Evolutionary conservation across 2,329 filamentous ascomycete species (phyloP).

Genomic region (Aspergillus tamarii): DNA sequence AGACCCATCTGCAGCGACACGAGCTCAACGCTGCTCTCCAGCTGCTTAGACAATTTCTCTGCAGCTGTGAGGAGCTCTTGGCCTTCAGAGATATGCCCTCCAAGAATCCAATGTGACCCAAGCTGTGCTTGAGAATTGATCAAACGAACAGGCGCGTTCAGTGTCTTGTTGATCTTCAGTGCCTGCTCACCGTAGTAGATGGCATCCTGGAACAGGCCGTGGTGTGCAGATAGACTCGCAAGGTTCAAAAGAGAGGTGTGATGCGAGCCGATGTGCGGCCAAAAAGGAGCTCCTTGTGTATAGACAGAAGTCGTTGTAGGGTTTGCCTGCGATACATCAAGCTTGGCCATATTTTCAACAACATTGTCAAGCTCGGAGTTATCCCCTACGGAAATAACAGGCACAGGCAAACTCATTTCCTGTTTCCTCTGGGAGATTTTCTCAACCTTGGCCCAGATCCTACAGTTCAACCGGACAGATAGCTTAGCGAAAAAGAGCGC

Average conservation of each 20-base stretch:
- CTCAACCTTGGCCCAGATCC: constrained; percentile 57
- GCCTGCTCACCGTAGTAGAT: constrained; percentile 86
- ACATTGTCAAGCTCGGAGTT: constrained; percentile 40
- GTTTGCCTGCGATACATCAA: constrained; percentile 41
- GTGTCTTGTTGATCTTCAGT: constrained; percentile 71
- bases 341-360: constrained; percentile 42
- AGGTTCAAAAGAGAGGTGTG: constrained; percentile 73
- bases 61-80: constrained; percentile 63
- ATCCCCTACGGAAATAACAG: constrained; percentile 15
- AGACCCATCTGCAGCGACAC: constrained; percentile 52
- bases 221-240: constrained; percentile 76
- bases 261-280: constrained; percentile 75
- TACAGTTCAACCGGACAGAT: constrained; percentile 53
- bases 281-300: constrained; percentile 69
- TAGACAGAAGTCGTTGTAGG: constrained; percentile 47
- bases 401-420: constrained; percentile 26
- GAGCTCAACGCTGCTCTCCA: constrained; percentile 55
- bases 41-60: constrained; percentile 54
- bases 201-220: constrained; percentile 86
- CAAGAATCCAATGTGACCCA: constrained; percentile 53
- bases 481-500: constrained; percentile 54
- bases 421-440: constrained; percentile 43
- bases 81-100: constrained; percentile 54
- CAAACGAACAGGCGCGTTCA: constrained; percentile 61
- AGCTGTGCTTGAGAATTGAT: constrained; percentile 52